Evolutionary conservation across 2,329 filamentous ascomycete species (phyloP).

Genomic region (Endothia cerciana): DNA sequence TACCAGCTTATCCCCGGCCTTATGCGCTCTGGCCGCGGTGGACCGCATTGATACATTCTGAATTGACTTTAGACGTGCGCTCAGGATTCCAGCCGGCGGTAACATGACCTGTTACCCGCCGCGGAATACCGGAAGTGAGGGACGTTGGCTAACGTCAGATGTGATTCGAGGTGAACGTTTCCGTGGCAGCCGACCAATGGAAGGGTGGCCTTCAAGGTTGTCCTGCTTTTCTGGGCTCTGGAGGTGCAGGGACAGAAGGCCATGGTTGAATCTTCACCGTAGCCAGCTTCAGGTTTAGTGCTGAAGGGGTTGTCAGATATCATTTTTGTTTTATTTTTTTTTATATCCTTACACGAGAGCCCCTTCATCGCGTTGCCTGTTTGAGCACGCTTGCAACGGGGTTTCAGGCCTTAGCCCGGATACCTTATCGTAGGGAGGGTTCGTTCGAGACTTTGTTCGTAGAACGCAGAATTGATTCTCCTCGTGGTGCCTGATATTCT

Average conservation of each 20-base stretch:
- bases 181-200: slow-evolving; percentile 8
- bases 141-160: slow-evolving; percentile 12
- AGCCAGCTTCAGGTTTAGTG: slow-evolving; percentile 7
- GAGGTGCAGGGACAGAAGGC: background rate
- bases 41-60: slow-evolving; percentile 3
- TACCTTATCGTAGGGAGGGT: background rate
- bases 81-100: background rate
- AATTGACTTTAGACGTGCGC: no score
- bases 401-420: background rate
- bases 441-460: background rate
- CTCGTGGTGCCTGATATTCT: no score
- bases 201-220: background rate
- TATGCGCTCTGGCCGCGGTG: slow-evolving; percentile 5
- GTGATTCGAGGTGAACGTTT: slow-evolving; percentile 1
- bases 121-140: slow-evolving; percentile 5
- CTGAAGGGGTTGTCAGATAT: slow-evolving; percentile 1
- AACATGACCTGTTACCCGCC: slow-evolving; percentile 9
- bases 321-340: no score
- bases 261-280: slow-evolving; percentile 2
- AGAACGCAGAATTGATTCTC: background rate
- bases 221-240: background rate
- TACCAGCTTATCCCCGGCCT: background rate
- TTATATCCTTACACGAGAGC: background rate
- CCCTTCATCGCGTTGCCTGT: slow-evolving; percentile 11
- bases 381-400: background rate